Conservation (phyloP, 129 eudicot genomes). For the Centella asiatica region DNA sequence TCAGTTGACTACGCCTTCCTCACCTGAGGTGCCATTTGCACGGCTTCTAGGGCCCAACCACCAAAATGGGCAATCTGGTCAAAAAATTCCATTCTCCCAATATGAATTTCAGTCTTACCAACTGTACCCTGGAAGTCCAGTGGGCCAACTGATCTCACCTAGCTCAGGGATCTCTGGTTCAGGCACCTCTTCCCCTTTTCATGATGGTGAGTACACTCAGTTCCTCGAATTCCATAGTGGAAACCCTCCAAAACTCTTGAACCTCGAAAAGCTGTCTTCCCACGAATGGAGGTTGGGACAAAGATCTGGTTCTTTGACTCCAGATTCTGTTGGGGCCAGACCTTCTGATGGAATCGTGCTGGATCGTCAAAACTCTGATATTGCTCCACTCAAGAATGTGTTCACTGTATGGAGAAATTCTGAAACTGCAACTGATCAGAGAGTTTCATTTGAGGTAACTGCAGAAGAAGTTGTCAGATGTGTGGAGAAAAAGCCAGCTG, state of each 20-base stretch:
- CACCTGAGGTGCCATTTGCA: conserved; percentile 97
- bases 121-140: conserved; percentile 93
- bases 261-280: conserved; percentile 3
- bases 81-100: conserved; percentile 40
- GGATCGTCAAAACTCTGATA: conserved; percentile 25
- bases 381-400: conserved; percentile 22
- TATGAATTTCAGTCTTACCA: conserved; percentile 83
- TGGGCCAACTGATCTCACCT: conserved; percentile 82
- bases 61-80: conserved; percentile 37
- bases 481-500: conserved; percentile 41
- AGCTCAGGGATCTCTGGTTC: conserved; percentile 49
- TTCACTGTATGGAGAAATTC: conserved; percentile 29
- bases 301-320: conserved; percentile 42
- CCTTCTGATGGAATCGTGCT: conserved; percentile 13
- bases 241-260: conserved; percentile 6
- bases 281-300: conserved; percentile 43
- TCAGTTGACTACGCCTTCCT: conserved; percentile 88
- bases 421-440: conserved; percentile 43
- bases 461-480: conserved; percentile 44
- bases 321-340: conserved; percentile 24
- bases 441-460: conserved; percentile 71
- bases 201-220: conserved; percentile 36
- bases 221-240: conserved; percentile 29
- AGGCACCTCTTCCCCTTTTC: conserved; percentile 61
- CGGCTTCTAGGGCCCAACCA: conserved; percentile 62